Conservation (phyloP, 176 grass and related monocot species). For the Ensete ventricosum region DNA sequence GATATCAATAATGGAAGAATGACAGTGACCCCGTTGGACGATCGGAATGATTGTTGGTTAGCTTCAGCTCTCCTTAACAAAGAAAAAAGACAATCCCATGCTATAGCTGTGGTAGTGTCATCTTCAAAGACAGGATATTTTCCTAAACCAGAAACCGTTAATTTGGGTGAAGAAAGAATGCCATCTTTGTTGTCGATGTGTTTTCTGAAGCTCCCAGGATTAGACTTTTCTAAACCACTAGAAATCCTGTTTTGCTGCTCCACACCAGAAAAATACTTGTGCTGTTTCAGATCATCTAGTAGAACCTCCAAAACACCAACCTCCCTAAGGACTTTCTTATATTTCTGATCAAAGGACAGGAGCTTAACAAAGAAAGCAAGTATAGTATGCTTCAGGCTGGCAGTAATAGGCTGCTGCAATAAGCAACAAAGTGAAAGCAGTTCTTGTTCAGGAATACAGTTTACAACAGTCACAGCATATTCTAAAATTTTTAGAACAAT, state of each 20-base stretch:
- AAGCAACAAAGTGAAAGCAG: constrained; percentile 94
- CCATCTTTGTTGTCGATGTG: constrained; percentile 65
- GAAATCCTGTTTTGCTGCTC: constrained; percentile 65
- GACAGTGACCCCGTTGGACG: constrained; percentile 70
- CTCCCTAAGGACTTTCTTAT: constrained; percentile 96
- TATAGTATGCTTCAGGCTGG: constrained; percentile 78
- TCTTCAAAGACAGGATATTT: constrained; percentile 91
- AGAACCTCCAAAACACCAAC: constrained; percentile 92
- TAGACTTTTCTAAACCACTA: constrained; percentile 39
- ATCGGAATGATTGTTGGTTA: constrained; percentile 93
- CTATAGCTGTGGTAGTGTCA: constrained; percentile 73
- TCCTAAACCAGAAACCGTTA: constrained; percentile 45
- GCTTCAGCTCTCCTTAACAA: constrained; percentile 88
- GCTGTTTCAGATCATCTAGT: constrained; percentile 93
- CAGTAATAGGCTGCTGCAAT: constrained; percentile 91
- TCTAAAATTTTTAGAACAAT: constrained; percentile 99
- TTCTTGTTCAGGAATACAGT: constrained; percentile 96
- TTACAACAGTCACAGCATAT: constrained; percentile 95
- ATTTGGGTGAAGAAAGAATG: constrained; percentile 72
- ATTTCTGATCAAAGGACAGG: constrained; percentile 97
- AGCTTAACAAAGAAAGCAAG: constrained; percentile 96
- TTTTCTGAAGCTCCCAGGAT: constrained; percentile 46
- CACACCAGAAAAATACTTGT: constrained; percentile 70
- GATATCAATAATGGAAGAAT: constrained; percentile 78
- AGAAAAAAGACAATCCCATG: constrained; percentile 99